Base-by-base conservation (phyloP, 768 basidiomycete genomes). In the Tricholoma bakamatsutake region DNA sequence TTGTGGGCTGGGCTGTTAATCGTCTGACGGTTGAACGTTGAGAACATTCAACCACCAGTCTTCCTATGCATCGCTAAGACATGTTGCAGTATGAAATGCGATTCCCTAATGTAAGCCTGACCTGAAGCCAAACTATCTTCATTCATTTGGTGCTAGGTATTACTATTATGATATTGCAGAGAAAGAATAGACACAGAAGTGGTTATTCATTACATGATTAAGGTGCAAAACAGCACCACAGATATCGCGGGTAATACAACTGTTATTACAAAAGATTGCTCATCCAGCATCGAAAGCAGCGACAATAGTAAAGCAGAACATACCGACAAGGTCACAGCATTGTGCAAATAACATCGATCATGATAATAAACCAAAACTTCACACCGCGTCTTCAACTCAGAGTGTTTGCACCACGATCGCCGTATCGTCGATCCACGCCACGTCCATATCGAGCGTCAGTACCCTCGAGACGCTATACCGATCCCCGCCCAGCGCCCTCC, bases 401-500 rank as follows among this genome's bases (percentile, higher is more conserved):
- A 85, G 66, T 40, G 76, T 79, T 57, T 83, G 82, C 54, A 87
- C 84, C 54, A 87, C 74, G 55, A 87, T 79, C 8, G 83, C 74
- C 8, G 85, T 81, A 66, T 87, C 85, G 58, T 87, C 85, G 57
- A 87, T 74, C 84, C 85, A 87, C 15, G 81, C 77, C 40, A 70
- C 71, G 54, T 83, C 81, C 79, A 84, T 77, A 62, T 87, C 82
- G 63, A 86, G 67, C 33, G 83, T 85, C 69, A 87, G 66, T 54
- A 80, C 77, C 56, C 76, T 76, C 35, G 84, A 85, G 40, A 85
- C 81, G 35, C 72, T 69, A 56, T 69, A 73, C 27, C 70, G 58
- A 57, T 85, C 80, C 24, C 85, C 82, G 50, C 84, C 84, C 9
- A 87, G 71, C 1, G 77, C 79, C 4, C 77, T 70, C 64, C 83